These are phyloP conservation scores for Phytophthora melonis DNA, from an alignment of 352 stramenopile species.

Conservation along the genomic window DNA sequence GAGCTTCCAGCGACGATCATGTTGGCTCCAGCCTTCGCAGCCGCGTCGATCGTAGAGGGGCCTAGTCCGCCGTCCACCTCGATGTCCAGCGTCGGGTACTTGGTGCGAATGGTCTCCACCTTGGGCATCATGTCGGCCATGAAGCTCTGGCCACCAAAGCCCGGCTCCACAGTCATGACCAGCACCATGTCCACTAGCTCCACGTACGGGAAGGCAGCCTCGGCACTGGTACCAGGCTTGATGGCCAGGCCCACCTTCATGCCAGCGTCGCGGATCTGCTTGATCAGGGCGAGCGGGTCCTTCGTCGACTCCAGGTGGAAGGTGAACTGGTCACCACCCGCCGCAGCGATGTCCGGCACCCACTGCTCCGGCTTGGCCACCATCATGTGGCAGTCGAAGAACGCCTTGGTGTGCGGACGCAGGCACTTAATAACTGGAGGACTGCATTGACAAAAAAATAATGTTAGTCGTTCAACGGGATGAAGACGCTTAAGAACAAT, in stretches of 20 bases:
- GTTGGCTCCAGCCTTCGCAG: constrained; percentile 95
- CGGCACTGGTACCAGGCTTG: constrained; percentile 94
- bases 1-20: constrained; percentile 97
- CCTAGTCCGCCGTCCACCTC: constrained; percentile 97
- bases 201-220: constrained; percentile 86
- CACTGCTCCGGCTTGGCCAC: constrained; percentile 96
- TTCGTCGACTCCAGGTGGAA: constrained; percentile 95
- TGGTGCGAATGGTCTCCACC: constrained; percentile 87
- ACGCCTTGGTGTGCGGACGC: constrained; percentile 86
- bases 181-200: constrained; percentile 96
- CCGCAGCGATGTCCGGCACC: constrained; percentile 95
- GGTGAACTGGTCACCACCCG: constrained; percentile 95
- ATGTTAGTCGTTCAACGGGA: too few relatives aligned
- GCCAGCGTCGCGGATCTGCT: constrained; percentile 83
- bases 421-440: constrained; percentile 96
- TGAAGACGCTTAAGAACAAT: too few relatives aligned
- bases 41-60: constrained; percentile 94
- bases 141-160: constrained; percentile 97
- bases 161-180: constrained; percentile 98
- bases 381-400: constrained; percentile 99
- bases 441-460: not conserved
- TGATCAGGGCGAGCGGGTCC: constrained; percentile 78
- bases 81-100: constrained; percentile 96
- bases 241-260: constrained; percentile 98
- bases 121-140: constrained; percentile 97